phyloP scores from a whole-genome alignment of 2,329 filamentous ascomycete genomes.

The Talaromyces funiculosus region DNA sequence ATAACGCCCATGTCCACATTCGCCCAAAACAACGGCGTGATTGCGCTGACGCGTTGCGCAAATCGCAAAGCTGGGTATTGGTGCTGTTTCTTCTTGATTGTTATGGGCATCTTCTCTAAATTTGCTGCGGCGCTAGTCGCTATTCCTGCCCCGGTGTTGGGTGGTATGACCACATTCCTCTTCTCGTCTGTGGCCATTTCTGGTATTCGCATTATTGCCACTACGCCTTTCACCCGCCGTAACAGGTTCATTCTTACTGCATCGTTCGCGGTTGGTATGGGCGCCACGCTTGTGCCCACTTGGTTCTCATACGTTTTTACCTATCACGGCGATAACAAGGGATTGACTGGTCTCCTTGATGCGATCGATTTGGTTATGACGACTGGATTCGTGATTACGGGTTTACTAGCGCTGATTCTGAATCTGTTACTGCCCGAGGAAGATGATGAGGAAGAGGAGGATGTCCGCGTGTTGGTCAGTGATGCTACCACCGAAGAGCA shows the following conservation, averaged over 20 bases:
- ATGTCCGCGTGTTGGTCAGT: neutral
- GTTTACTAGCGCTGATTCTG: slow-evolving; percentile 64
- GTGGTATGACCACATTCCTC: slow-evolving; percentile 57
- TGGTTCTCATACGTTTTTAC: slow-evolving; percentile 47
- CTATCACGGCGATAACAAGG: slow-evolving; percentile 54
- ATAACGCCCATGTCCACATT: slow-evolving; percentile 65
- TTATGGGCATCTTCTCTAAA: slow-evolving; percentile 67
- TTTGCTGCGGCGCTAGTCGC: slow-evolving; percentile 63
- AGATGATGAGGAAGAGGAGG: slow-evolving; percentile 56
- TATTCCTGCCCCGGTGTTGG: slow-evolving; percentile 51
- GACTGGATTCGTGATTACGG: slow-evolving; percentile 58
- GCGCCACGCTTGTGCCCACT: slow-evolving; percentile 43
- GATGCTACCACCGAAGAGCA: neutral
- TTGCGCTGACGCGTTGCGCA: slow-evolving; percentile 61
- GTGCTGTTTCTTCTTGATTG: slow-evolving; percentile 58
- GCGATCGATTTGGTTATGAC: slow-evolving; percentile 63
- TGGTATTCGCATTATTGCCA: slow-evolving; percentile 60
- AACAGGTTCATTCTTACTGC: slow-evolving; percentile 64
- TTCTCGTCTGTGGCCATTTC: slow-evolving; percentile 62
- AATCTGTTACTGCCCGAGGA: slow-evolving; percentile 71
- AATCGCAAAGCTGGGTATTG: slow-evolving; percentile 64
- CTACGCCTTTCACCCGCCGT: slow-evolving; percentile 57
- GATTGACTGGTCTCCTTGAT: slow-evolving; percentile 55
- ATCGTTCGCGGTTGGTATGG: slow-evolving; percentile 55
- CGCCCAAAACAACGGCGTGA: slow-evolving; percentile 65